These are phyloP conservation scores for Macadamia tetraphylla DNA, from an alignment of 164 flowering plant species.

Conservation along the genomic window DNA sequence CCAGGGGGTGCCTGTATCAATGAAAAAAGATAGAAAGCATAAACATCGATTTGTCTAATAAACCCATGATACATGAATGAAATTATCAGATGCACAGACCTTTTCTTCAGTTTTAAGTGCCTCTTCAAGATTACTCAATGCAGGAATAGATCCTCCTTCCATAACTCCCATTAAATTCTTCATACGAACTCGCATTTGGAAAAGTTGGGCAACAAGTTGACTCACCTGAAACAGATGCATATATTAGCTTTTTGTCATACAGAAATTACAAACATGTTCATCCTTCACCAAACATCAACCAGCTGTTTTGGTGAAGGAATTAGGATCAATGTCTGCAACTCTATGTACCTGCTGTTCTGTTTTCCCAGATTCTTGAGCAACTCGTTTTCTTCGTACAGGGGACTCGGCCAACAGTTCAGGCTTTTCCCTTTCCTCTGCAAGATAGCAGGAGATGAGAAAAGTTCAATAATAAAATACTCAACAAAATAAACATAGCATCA, in stretches of 20 bases:
- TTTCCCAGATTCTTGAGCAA: slow-evolving; percentile 86
- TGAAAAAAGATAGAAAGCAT: background rate
- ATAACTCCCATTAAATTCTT: slow-evolving; percentile 89
- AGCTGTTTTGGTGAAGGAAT: background rate
- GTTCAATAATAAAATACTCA: background rate
- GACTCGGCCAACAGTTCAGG: slow-evolving; percentile 95
- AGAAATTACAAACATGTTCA: background rate
- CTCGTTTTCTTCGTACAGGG: slow-evolving; percentile 72
- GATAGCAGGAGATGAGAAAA: background rate
- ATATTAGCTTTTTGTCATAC: background rate
- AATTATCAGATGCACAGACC: slow-evolving; percentile 29
- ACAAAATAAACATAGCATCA: background rate
- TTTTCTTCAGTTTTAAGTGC: slow-evolving; percentile 74
- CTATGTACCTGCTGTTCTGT: slow-evolving; percentile 80
- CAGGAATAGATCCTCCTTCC: slow-evolving; percentile 95
- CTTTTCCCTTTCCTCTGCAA: slow-evolving; percentile 92
- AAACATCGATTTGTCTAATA: background rate
- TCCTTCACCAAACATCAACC: background rate
- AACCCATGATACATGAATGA: background rate
- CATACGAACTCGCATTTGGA: slow-evolving; percentile 97
- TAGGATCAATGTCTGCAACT: background rate
- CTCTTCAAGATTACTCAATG: slow-evolving; percentile 83
- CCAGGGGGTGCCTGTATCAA: slow-evolving; percentile 69
- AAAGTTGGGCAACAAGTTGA: slow-evolving; percentile 90
- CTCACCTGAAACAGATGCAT: slow-evolving; percentile 50